Percentiles rank a stretch among this genome's conserved stretches.
Conservation (phyloP, 1,139 yeast species). For the Blastobotrys arbuscula region DNA sequence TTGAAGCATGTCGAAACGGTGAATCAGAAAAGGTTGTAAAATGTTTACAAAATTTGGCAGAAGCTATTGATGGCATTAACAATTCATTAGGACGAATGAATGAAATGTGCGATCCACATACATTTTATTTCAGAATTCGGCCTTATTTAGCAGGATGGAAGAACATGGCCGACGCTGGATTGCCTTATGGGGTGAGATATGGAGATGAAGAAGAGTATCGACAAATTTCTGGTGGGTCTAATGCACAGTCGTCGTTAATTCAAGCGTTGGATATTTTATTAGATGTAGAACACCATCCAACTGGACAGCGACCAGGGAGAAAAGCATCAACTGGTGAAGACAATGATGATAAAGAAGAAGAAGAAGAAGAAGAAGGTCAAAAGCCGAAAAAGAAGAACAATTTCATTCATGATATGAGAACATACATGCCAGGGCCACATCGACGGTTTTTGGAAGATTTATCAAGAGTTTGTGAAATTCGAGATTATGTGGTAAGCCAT, state of each 20-base stretch:
- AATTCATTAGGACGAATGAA: slow-evolving; percentile 75
- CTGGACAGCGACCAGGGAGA: slow-evolving; percentile 47
- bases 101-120: slow-evolving; percentile 93
- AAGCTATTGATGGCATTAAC: slow-evolving; percentile 70
- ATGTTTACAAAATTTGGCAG: slow-evolving; percentile 61
- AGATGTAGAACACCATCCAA: slow-evolving; percentile 70
- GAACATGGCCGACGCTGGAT: slow-evolving; percentile 83
- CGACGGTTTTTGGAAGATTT: slow-evolving; percentile 63
- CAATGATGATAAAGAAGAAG: slow-evolving; percentile 9
- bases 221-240: slow-evolving; percentile 81
- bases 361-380: slow-evolving; percentile 17
- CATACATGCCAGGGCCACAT: slow-evolving; percentile 86
- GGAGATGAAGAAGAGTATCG: slow-evolving; percentile 59
- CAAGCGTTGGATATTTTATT: slow-evolving; percentile 78
- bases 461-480: slow-evolving; percentile 50
- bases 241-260: slow-evolving; percentile 86
- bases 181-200: slow-evolving; percentile 71
- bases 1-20: slow-evolving; percentile 47
- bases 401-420: slow-evolving; percentile 77
- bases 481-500: slow-evolving; percentile 54
- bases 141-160: slow-evolving; percentile 95
- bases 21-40: slow-evolving; percentile 39
- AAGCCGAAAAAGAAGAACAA: slow-evolving; percentile 40
- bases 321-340: slow-evolving; percentile 14
- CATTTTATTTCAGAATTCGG: slow-evolving; percentile 76